phyloP scores from a whole-genome alignment of 1,284 basidiomycete genomes.

The Earliella scabrosa region DNA sequence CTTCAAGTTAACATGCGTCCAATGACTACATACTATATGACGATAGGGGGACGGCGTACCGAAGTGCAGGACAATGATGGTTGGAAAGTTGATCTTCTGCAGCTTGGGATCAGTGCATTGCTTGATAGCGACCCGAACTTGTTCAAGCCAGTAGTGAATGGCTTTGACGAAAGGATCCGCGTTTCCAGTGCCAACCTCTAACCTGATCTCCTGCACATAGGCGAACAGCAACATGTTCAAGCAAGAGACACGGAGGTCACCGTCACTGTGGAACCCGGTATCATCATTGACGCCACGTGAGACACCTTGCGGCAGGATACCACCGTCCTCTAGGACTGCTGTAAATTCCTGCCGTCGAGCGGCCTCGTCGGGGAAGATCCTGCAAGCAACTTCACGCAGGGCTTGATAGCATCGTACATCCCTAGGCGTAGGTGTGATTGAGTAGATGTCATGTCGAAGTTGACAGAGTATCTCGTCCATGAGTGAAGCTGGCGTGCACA shows the following conservation, averaged over 20 bases:
- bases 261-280: not conserved
- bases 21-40: not conserved
- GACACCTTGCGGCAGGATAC: not conserved
- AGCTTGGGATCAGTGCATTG: not conserved
- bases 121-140: not conserved
- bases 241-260: not conserved
- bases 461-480: constrained; percentile 6
- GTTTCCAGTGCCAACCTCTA: not conserved
- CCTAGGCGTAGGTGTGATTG: constrained; percentile 1
- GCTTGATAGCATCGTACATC: constrained; percentile 7
- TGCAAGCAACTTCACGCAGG: not conserved
- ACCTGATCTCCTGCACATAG: not conserved
- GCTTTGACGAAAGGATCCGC: constrained; percentile 4
- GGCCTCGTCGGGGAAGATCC: not conserved
- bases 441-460: constrained; percentile 8
- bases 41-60: not conserved
- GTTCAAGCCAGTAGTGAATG: constrained; percentile 1
- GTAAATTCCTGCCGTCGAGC: not conserved
- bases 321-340: not conserved
- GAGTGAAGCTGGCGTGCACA: constrained; percentile 1
- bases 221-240: not conserved
- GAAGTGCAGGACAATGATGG: constrained; percentile 6
- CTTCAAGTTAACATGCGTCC: too few species aligned
- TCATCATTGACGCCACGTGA: not conserved
- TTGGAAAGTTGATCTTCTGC: constrained; percentile 5